Evolutionary conservation across 257 asterid genomes (phyloP).

Genomic region (Nicotiana sylvestris): DNA sequence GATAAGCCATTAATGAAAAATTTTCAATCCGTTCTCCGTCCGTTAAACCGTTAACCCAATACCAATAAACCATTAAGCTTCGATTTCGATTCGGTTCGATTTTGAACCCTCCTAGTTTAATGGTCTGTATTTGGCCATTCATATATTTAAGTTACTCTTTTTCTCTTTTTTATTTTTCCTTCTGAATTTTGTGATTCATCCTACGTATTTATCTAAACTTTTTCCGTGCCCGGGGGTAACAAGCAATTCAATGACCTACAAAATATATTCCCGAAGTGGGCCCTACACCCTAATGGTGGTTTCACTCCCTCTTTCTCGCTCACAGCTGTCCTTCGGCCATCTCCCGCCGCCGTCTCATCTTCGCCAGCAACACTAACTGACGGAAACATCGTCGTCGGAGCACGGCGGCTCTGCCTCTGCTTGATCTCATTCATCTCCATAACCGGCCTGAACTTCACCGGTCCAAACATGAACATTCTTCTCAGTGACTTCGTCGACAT

Average conservation of each 20-base stretch:
- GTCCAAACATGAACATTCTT: slow-evolving; percentile 72
- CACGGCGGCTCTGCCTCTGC: slow-evolving; percentile 39
- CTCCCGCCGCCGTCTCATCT: background rate
- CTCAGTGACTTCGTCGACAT: slow-evolving; percentile 60
- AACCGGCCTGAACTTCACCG: slow-evolving; percentile 66
- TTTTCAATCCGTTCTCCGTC: no score
- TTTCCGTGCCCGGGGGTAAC: no score
- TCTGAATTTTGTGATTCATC: no score
- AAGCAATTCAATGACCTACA: slow-evolving; percentile 45
- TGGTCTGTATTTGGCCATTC: no score
- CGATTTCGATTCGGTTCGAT: no score
- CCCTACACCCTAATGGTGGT: slow-evolving; percentile 16
- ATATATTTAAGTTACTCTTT: no score
- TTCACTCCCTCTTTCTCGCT: slow-evolving; percentile 24
- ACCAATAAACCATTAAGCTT: no score
- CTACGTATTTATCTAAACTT: no score
- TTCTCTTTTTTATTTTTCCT: no score
- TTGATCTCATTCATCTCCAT: slow-evolving; percentile 63
- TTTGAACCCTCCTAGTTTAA: no score
- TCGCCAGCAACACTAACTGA: slow-evolving; percentile 15
- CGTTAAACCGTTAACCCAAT: no score
- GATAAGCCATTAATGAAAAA: no score
- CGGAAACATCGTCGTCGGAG: slow-evolving; percentile 4
- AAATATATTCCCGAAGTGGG: slow-evolving; percentile 27
- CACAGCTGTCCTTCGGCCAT: background rate